These are phyloP conservation scores for Termitomyces sp. DNA, from an alignment of 768 basidiomycete species.

Conservation along the genomic window DNA sequence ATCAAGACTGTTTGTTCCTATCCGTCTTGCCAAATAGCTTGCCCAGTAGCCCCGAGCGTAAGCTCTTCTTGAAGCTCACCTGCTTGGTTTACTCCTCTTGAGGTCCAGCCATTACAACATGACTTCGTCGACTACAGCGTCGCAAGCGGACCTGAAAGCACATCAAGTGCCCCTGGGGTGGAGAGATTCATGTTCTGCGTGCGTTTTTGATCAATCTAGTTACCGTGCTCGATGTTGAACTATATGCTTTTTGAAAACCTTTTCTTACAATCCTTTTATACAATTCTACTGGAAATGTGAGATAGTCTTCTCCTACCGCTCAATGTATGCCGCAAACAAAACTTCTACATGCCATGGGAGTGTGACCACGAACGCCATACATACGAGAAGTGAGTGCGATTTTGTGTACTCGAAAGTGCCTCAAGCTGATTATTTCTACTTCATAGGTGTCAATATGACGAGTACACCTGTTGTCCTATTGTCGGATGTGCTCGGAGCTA, in stretches of 20 bases:
- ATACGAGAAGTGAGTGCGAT: conserved; percentile 72
- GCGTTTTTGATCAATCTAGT: conserved; percentile 30
- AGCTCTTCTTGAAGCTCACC: not conserved
- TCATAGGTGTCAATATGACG: conserved; percentile 88
- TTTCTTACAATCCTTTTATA: not conserved
- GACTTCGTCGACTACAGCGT: conserved; percentile 76
- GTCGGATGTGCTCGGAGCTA: conserved; percentile 10
- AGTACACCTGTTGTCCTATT: conserved; percentile 52
- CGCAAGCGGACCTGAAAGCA: conserved; percentile 77
- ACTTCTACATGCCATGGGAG: conserved; percentile 85
- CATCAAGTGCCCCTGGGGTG: conserved; percentile 75
- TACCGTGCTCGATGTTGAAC: conserved; percentile 7
- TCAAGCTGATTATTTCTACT: conserved; percentile 1
- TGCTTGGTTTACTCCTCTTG: not conserved
- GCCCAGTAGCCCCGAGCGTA: not conserved
- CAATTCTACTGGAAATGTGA: not conserved
- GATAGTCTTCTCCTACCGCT: conserved; percentile 82
- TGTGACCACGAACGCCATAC: conserved; percentile 85
- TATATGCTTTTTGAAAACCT: not conserved
- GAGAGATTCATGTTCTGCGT: conserved; percentile 93
- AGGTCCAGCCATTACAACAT: conserved; percentile 30
- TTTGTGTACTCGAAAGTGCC: not conserved
- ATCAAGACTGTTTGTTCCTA: conserved; percentile 6
- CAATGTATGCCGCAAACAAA: conserved; percentile 80
- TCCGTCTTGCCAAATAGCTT: conserved; percentile 6